phyloP scores from a whole-genome alignment of 2,329 filamentous ascomycete species.

The Nemania bipapillata region DNA sequence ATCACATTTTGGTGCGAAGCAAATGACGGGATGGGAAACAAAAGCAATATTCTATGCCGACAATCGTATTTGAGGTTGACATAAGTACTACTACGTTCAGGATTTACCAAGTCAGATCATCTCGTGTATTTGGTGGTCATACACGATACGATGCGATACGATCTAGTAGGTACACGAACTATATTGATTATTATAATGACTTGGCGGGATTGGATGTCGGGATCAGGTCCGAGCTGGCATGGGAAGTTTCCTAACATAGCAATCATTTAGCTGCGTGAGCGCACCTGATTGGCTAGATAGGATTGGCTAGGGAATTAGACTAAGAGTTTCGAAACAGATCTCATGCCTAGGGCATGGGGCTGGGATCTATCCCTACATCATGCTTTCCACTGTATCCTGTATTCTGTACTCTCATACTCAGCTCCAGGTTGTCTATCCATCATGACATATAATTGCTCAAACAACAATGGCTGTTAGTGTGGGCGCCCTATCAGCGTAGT shows the following conservation, averaged over 20 bases:
- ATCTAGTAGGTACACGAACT: too few species aligned
- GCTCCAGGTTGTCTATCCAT: too few species aligned
- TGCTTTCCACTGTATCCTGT: too few species aligned
- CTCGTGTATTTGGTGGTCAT: neutral
- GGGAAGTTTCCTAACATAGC: conserved; percentile 31
- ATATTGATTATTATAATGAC: neutral
- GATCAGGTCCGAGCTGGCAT: neutral
- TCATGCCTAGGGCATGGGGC: neutral
- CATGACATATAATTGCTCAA: neutral
- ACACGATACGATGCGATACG: too few species aligned
- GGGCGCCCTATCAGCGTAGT: neutral
- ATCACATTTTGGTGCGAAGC: neutral
- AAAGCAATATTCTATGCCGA: neutral
- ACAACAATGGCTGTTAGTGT: neutral
- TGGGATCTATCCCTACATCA: neutral
- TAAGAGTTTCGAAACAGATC: conserved; percentile 30
- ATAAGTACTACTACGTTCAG: neutral
- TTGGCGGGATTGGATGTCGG: neutral
- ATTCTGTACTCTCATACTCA: neutral
- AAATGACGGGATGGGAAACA: neutral
- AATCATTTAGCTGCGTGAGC: conserved; percentile 17
- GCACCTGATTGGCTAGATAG: conserved; percentile 25
- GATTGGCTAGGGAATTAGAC: conserved; percentile 9
- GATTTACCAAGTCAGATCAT: neutral
- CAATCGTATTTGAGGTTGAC: neutral